Conservation (phyloP, 2,329 filamentous ascomycete genomes). For the Cladobotryum protrusum region DNA sequence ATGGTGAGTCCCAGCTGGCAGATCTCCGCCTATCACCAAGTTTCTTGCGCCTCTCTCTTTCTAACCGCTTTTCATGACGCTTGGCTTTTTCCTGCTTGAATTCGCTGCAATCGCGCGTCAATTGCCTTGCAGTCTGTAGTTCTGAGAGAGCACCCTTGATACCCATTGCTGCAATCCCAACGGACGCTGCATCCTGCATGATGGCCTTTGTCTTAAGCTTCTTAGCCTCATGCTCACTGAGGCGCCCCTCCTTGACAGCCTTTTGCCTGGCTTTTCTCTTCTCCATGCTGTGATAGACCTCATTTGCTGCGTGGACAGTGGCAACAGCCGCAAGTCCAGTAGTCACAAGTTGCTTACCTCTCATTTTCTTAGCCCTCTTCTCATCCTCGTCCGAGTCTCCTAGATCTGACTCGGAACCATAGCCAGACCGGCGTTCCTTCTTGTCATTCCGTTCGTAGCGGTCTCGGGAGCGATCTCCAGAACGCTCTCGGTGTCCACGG, state of each 20-base stretch:
- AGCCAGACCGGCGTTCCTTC: conserved; percentile 33
- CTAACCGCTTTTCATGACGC: conserved; percentile 43
- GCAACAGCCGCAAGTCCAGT: conserved; percentile 52
- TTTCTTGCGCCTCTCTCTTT: conserved; percentile 24
- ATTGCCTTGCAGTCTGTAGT: conserved; percentile 49
- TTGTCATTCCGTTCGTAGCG: conserved; percentile 10
- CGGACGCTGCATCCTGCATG: conserved; percentile 52
- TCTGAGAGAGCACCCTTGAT: conserved; percentile 52
- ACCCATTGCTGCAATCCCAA: conserved; percentile 52
- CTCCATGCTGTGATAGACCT: conserved; percentile 53
- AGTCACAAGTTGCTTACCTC: conserved; percentile 56
- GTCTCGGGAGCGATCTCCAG: conserved; percentile 28
- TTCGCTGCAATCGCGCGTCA: conserved; percentile 41
- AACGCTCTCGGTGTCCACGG: conserved; percentile 35
- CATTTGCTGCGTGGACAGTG: conserved; percentile 55
- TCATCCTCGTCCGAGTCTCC: conserved; percentile 54
- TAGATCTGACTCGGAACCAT: conserved; percentile 48
- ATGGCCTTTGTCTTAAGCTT: conserved; percentile 53
- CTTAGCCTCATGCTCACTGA: conserved; percentile 45
- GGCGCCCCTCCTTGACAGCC: conserved; percentile 48
- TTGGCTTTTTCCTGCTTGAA: conserved; percentile 44
- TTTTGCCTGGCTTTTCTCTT: conserved; percentile 47
- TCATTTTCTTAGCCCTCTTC: conserved; percentile 49
- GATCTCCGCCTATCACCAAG: conserved; percentile 31
- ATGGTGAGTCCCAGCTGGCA: conserved; percentile 39